Evolutionary conservation across 441 rosid genomes (phyloP), one percentile per base, ranked within the genome.

Genomic region (Jatropha podagrica): DNA sequence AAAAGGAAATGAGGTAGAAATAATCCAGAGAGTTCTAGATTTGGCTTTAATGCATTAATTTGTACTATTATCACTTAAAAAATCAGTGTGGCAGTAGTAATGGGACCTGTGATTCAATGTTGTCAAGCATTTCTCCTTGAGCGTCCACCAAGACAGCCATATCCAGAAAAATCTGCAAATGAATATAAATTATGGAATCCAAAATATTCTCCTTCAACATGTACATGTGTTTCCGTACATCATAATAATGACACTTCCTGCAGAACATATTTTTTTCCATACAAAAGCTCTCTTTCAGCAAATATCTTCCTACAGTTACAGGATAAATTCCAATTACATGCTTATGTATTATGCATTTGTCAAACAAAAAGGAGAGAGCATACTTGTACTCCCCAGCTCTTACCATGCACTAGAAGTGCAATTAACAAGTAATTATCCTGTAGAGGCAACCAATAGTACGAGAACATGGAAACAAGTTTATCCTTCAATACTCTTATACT

Each of bases 121-220:
- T 89, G 88, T 97, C 95, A 8, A 97, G 85, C 98, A 95, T 90
- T 77, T 97, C 98, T 69, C 99, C 98, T 74, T 95, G 99, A 64
- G 97, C 95, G 55, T 95, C 97, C 64, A 95, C 98, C 84, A 97
- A 79, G 63, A 97, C 99, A 2, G 98, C 99, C 92, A 97, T 95
- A 76, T 97, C 99, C 63, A 95, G 78, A 86, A 93, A 97, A 78
- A 93, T 82, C 99, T 97, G 94, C 69, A 78, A 12, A 3, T 1
- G n/a, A 13, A 27, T 74, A 10, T 18, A 63, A 17, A n/a, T 49
- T 0, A 52, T 9, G 27, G 58, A 70, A 55, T 65, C 46, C 41
- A 12, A 41, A 59, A 6, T 55, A 17, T 26, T 13, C 40, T 32
- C 26, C 49, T 54, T 7, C 58, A 37, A 5, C n/a, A 63, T 63